Evolutionary conservation across 73 alveolate species (phyloP), one percentile per base, ranked within the genome.

Genomic region (Symbiodinium pilosum): DNA sequence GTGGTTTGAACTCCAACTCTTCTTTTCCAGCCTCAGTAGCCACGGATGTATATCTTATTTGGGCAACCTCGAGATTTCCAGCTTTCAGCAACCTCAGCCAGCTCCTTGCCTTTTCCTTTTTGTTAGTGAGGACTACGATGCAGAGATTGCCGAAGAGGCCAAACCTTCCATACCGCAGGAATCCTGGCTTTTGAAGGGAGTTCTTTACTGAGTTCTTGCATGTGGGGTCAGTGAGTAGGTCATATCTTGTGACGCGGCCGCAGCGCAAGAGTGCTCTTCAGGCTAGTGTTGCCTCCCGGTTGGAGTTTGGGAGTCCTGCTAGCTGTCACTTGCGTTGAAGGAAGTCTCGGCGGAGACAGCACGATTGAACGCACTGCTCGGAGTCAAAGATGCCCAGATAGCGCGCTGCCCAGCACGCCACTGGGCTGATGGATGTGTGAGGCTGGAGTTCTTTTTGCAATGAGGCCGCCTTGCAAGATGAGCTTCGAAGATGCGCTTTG

Each of bases 101-200:
- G n/a, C n/a, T n/a, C n/a, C n/a, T n/a, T n/a, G n/a, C n/a, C n/a
- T n/a, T 47, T 47, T 14, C 59, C 59, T 47, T 47, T 47, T 47
- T 9, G 14, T 6, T 47, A 47, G 59, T 6, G 14, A 64, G 41
- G 88, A 91, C n/a, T 47, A 36, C 59, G 44, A 88, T 41, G 86
- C 95, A 9, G 95, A 88, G 47, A 83, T 91, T 28, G 97, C 97
- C 8, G 97, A 91, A 43, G 97, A 91, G 56, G 97, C 97, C 88
- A 91, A 59, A 14, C 97, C 97, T 41, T 91, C 97, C 24, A 24
- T 91, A 32, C 97, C 97, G 97, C 44, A 36, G 85, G 85, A 1
- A 34, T 64, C 81, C 24, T 32, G 20, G 9, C 77, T 26, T 14
- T 47, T 14, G 14, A 14, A 47, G 14, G 59, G 59, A 20, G 77